Base-by-base conservation (phyloP, 805 yeast genomes). In the Barnettozyma sucrosica region DNA sequence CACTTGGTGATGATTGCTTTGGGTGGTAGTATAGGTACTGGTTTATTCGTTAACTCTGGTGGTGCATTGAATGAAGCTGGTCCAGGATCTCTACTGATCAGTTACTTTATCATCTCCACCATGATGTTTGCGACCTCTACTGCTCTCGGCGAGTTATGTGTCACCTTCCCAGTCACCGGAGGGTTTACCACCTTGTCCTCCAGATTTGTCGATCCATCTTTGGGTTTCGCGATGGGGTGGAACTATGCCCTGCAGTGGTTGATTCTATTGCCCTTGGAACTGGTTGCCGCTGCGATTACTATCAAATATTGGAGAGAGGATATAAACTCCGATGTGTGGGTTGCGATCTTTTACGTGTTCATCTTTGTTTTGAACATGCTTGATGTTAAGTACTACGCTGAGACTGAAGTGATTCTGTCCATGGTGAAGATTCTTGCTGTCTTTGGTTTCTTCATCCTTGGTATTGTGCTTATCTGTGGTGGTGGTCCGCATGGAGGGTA, bases 1-100 rank as follows among this genome's bases (percentile, higher is more conserved):
- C 92, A 86, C 62, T 66, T 86, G 55, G 81, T 83, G 51, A 81
- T 85, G 88, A 86, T 86, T 66, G 83, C 88, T 34, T 73, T 83
- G 46, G 89, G 86, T 51, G 86, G 87, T 56, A 75, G 82, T 51
- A 80, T 83, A 53, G 88, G 89, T 63, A 80, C 87, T 26, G 87
- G 89, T 61, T 66, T 82, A 49, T 81, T 83, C 51, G 77, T 82
- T 44, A 85, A 84, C 48, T 74, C 84, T 8, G 87, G 86, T 50
- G 66, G 72, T 45, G 77, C 84, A 1, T 66, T 83, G 46, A 62
- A 56, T 21, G 68, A 71, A 16, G 83, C 83, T 56, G 89, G 88
- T 19, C 84, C 86, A 7, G 87, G 81, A 3, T 75, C 82, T 42
- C 62, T 82, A 34, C 64, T 81, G 43, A 75, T 82, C 43, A 81